Conservation (phyloP, 2,329 filamentous ascomycete genomes). For the Penicillium expansum region DNA sequence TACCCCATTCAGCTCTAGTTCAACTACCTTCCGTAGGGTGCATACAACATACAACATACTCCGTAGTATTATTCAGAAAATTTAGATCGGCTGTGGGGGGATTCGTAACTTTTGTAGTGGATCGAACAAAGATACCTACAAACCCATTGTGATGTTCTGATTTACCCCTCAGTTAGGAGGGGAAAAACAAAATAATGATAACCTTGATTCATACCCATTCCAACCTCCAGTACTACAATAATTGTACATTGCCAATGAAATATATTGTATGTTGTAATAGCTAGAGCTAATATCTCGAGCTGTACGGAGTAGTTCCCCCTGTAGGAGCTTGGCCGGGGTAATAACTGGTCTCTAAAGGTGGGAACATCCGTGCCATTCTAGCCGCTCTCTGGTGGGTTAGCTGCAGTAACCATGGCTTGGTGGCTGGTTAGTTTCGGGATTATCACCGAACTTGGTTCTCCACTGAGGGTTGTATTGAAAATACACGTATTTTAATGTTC, state of each 20-base stretch:
- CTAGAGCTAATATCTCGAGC: neutral
- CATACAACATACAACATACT: no score
- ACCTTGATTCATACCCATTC: neutral
- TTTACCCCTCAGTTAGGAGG: neutral
- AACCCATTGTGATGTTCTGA: neutral
- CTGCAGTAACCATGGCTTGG: constrained; percentile 17
- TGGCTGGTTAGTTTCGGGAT: constrained; percentile 21
- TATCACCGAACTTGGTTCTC: constrained; percentile 19
- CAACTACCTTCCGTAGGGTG: neutral
- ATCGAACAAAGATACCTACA: neutral
- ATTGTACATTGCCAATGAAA: no score
- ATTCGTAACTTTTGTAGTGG: neutral
- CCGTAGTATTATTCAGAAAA: neutral
- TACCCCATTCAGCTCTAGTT: neutral
- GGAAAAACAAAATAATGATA: neutral
- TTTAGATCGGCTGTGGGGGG: constrained; percentile 1
- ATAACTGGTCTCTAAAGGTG: neutral
- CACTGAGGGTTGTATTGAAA: constrained; percentile 7
- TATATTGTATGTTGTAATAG: no score
- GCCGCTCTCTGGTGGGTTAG: constrained; percentile 19
- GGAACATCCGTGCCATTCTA: constrained; percentile 4
- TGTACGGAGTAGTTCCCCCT: neutral
- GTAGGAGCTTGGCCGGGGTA: neutral
- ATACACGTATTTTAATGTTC: neutral
- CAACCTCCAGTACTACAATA: no score